Evolutionary conservation across 1,139 yeast species (phyloP), one percentile per base, ranked within the genome.

Genomic region (Chernovozyma sophiae-reginae): DNA sequence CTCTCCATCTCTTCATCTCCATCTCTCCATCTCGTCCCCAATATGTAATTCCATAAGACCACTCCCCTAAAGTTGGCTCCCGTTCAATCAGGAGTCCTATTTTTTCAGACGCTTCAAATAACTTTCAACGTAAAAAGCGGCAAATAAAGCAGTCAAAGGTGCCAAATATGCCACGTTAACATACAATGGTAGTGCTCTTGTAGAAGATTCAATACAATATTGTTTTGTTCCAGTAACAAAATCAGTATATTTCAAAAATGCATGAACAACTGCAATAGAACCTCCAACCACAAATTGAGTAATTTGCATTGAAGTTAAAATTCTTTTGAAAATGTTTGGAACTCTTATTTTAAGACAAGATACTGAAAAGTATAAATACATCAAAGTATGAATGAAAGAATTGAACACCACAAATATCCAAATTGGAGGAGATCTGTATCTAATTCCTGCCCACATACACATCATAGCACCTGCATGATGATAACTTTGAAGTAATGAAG

Each of bases 381-480:
- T 83, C 59, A 82, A 71, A 28, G 86, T 69, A 63, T 83, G 90
- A 53, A 83, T 81, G 53, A 82, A 77, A 12, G 87, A 81, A 65
- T 82, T 83, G 74, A 82, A 83, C 20, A 80, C 86, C 37, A 82
- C 89, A 58, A 82, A 82, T 47, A 82, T 79, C 92, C 90, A 82
- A 53, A 82, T 81, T 29, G 90, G 90, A 10, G 89, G 86, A 11
- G 86, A 75, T 40, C 77, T 76, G 56, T 65, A 83, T 40, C 90
- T 65, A 40, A 81, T 74, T 3, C 90, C 92, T 3, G 85, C 77
- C 89, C 89, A 82, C 90, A 82, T 82, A 47, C 86, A 80, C 63
- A 82, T 66, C 82, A 82, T 82, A 34, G 92, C 92, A 28, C 90
- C 92, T 2, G 90, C 77, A 55, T 83, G 92, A 55, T 82, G 90